These are phyloP conservation scores for Hordeum pubiflorum DNA, from an alignment of 202 grass and related monocot genomes.

Conservation along the genomic window DNA sequence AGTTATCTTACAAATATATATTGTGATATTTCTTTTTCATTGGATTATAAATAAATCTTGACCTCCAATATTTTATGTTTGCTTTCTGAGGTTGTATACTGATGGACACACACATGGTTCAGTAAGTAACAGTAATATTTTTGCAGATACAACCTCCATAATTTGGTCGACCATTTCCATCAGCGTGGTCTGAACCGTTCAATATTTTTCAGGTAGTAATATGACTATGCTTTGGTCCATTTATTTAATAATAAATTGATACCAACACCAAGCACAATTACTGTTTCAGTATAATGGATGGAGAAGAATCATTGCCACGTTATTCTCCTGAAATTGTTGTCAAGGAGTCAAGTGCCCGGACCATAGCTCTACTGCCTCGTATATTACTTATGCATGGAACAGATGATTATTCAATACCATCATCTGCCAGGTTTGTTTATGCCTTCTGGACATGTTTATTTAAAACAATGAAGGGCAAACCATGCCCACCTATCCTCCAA, in stretches of 20 bases:
- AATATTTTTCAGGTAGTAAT: constrained; percentile 83
- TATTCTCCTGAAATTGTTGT: constrained; percentile 88
- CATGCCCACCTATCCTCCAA: neutral
- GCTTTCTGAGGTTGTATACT: constrained; percentile 11
- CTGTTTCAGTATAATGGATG: constrained; percentile 96
- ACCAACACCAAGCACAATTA: neutral
- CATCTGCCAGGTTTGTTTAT: constrained; percentile 70
- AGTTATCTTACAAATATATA: neutral
- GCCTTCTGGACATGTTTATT: neutral
- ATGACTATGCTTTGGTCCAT: neutral
- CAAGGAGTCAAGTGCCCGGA: constrained; percentile 50
- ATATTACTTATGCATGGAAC: constrained; percentile 95
- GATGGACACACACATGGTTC: neutral
- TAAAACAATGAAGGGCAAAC: neutral
- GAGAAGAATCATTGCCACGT: constrained; percentile 57
- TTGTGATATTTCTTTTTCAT: neutral
- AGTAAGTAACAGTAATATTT: neutral
- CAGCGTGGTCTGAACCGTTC: constrained; percentile 71
- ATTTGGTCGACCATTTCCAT: constrained; percentile 90
- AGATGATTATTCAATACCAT: constrained; percentile 92
- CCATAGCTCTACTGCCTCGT: constrained; percentile 61
- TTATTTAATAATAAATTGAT: neutral
- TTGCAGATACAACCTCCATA: constrained; percentile 67
- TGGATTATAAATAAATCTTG: neutral
- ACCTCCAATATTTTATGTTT: constrained; percentile 1